A percentile compares a stretch with the other conserved stretches of the same genome.
These are phyloP conservation scores for Cladosporium cucumerinum DNA, from an alignment of 2,329 filamentous ascomycete genomes.

Conservation along the genomic window DNA sequence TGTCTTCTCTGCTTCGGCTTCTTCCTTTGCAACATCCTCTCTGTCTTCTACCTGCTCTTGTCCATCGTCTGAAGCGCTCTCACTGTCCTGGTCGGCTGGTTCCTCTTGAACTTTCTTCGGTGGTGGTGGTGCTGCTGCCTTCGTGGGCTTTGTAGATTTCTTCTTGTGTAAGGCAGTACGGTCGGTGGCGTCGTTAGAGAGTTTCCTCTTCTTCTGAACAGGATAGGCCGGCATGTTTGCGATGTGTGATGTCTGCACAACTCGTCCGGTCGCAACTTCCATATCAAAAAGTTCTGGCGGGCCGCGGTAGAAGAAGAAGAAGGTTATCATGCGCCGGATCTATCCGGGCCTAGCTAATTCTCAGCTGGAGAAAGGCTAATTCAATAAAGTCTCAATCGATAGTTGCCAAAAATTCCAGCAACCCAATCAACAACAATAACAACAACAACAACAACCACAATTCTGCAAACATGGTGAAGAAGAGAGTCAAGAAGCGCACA, in stretches of 20 bases:
- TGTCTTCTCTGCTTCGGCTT: conserved; percentile 46
- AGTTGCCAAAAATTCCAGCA: conserved; percentile 1
- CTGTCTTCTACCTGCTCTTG: conserved; percentile 21
- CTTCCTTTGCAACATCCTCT: conserved; percentile 24
- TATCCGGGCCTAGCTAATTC: conserved; percentile 3
- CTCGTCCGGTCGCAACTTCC: neutral
- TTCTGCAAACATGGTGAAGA: conserved; percentile 61
- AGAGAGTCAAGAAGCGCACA: conserved; percentile 83
- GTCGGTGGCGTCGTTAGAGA: conserved; percentile 22
- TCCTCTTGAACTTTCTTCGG: neutral
- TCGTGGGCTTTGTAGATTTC: conserved; percentile 11
- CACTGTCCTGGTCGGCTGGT: conserved; percentile 11
- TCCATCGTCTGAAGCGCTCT: conserved; percentile 27
- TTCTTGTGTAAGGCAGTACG: neutral
- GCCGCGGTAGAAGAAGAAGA: neutral
- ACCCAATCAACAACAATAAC: conserved; percentile 2
- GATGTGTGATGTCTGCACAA: neutral
- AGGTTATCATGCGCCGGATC: conserved; percentile 16
- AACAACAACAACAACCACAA: neutral
- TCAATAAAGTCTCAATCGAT: conserved; percentile 4
- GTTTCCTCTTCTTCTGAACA: conserved; percentile 43
- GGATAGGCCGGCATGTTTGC: conserved; percentile 38
- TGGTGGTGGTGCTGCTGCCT: conserved; percentile 4
- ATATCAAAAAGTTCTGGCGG: neutral
- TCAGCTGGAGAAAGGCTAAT: conserved; percentile 8